These are phyloP conservation scores for Trypanosoma melophagium DNA, from an alignment of 208 protist genomes.

Conservation along the genomic window DNA sequence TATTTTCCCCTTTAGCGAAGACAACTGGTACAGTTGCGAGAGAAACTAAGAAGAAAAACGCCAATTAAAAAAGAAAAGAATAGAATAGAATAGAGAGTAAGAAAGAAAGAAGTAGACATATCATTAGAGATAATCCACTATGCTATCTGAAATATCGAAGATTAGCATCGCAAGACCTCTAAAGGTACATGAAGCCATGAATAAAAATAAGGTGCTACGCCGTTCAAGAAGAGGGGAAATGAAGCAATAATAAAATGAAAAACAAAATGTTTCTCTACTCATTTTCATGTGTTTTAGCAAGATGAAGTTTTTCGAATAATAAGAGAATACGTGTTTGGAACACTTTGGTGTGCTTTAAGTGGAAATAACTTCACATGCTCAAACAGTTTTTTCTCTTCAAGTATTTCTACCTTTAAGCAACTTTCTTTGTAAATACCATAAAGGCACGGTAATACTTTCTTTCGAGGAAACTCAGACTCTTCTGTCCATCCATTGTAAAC, in stretches of 20 bases:
- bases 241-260: constrained; percentile 1
- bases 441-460: constrained; percentile 20
- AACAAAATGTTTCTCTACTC: not conserved
- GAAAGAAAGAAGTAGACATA: not conserved
- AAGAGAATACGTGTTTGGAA: constrained; percentile 35
- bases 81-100: not conserved
- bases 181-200: too few relatives aligned
- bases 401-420: constrained; percentile 21
- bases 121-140: not conserved
- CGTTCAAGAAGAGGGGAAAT: not conserved
- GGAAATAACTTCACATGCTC: constrained; percentile 27
- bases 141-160: too few relatives aligned
- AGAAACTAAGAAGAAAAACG: not conserved
- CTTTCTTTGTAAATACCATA: not conserved
- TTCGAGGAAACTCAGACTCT: constrained; percentile 24
- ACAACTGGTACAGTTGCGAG: not conserved
- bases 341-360: constrained; percentile 21
- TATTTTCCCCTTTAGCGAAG: too few relatives aligned
- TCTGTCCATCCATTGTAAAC: constrained; percentile 40
- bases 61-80: not conserved
- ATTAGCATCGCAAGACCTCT: too few relatives aligned
- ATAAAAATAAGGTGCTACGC: too few relatives aligned
- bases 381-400: constrained; percentile 30
- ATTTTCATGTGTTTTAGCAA: not conserved
- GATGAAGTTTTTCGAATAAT: constrained; percentile 28